phyloP scores from a whole-genome alignment of 2,329 filamentous ascomycete genomes.

The Fonsecaea nubica region DNA sequence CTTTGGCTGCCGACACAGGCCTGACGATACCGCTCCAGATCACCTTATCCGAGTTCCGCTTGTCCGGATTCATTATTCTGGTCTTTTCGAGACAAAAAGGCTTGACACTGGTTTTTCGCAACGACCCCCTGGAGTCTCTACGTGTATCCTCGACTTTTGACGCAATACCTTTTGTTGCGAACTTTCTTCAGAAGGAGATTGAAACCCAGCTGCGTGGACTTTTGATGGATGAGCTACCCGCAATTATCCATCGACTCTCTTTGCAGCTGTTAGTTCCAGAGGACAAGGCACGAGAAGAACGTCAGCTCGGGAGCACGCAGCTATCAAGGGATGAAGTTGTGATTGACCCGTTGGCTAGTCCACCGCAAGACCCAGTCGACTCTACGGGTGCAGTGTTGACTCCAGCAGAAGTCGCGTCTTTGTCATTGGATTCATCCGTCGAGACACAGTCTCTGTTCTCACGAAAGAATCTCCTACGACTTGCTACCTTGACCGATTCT shows the following conservation, averaged over 20 bases:
- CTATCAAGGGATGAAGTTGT: slow-evolving; percentile 65
- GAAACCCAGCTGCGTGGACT: slow-evolving; percentile 89
- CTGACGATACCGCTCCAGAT: slow-evolving; percentile 98
- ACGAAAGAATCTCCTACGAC: slow-evolving; percentile 85
- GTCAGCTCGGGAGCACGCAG: slow-evolving; percentile 59
- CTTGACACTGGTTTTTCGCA: slow-evolving; percentile 93
- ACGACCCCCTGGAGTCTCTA: slow-evolving; percentile 95
- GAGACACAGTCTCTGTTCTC: slow-evolving; percentile 92
- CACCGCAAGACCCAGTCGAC: slow-evolving; percentile 82
- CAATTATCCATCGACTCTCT: slow-evolving; percentile 92
- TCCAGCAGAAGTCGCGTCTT: slow-evolving; percentile 73
- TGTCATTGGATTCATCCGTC: slow-evolving; percentile 78
- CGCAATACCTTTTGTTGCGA: slow-evolving; percentile 96
- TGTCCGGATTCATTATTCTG: slow-evolving; percentile 95
- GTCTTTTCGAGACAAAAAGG: slow-evolving; percentile 98
- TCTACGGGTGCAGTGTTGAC: slow-evolving; percentile 78
- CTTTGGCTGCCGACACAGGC: slow-evolving; percentile 82
- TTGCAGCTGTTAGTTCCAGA: slow-evolving; percentile 89
- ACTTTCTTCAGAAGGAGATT: slow-evolving; percentile 95
- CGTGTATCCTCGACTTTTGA: slow-evolving; percentile 99
- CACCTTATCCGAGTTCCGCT: slow-evolving; percentile 90
- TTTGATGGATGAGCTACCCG: slow-evolving; percentile 97
- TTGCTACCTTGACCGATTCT: slow-evolving; percentile 83
- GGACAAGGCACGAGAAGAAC: slow-evolving; percentile 71
- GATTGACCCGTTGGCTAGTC: slow-evolving; percentile 80